Base-by-base conservation (phyloP, 1,284 basidiomycete genomes). In the Marasmius oreades region DNA sequence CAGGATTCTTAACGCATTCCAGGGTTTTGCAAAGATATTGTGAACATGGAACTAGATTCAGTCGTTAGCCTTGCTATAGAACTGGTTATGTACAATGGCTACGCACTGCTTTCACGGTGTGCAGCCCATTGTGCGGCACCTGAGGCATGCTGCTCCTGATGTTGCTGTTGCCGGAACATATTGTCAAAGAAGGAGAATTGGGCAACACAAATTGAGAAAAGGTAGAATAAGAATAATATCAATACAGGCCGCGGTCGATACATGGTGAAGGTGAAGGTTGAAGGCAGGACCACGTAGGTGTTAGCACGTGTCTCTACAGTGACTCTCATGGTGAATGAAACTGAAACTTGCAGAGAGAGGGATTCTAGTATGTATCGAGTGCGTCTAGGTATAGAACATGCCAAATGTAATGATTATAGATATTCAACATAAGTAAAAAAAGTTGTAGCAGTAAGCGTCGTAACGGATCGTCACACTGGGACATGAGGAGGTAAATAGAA, bases 121-220 rank as follows among this genome's bases (percentile, higher is more conserved):
- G 80, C 72, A 43, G 79, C 77, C 80, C 84, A 86, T 61, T 86
- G 84, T n/a, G 78, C 76, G 34, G 75, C 72, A 31, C 76, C 77
- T 36, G 76, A 68, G 47, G 71, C n/a, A n/a, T n/a, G 68, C 22
- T 71, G 73, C 55, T 76, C 77, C 42, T 81, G 80, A 33, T 82
- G 78, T 44, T 81, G 77, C 20, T 78, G 81, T 7, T 77, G 77
- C 24, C 75, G 75, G 53, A 85, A 86, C 80, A 86, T 84, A 53
- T 79, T 77, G 55, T 84, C 78, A 63, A 87, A 88, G 70, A 86
- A 86, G 42, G 74, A 67, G 64, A 87, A 87, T 63, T 86, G 84
- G 3, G 79, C 84, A 11, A 69, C 65, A 16, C 69, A 74, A 11
- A 64, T 46, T 26, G 70, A 61, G 10, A 64, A 50, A 36, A 72